These are phyloP conservation scores for Verticillium longisporum DNA, from an alignment of 2,329 filamentous ascomycete genomes.

Conservation along the genomic window DNA sequence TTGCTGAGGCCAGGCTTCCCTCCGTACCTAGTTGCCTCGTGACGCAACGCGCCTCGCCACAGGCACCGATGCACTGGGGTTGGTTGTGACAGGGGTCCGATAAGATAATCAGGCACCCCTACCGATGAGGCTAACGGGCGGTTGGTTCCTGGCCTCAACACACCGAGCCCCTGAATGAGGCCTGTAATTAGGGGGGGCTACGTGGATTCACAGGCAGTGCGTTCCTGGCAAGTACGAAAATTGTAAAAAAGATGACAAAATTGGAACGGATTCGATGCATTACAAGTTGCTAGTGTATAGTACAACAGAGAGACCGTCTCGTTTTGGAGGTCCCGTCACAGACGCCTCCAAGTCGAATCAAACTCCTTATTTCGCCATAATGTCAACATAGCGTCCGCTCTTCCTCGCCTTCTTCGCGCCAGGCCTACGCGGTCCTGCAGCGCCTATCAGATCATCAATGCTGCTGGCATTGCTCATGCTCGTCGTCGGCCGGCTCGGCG, in stretches of 20 bases:
- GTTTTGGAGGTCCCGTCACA: neutral
- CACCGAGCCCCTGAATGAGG: neutral
- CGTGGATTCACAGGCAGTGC: no score
- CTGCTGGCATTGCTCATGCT: slow-evolving; percentile 88
- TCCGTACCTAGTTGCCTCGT: neutral
- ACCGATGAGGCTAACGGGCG: neutral
- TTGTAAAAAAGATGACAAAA: neutral
- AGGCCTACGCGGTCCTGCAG: slow-evolving; percentile 61
- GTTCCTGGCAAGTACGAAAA: no score
- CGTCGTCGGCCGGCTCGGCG: slow-evolving; percentile 65
- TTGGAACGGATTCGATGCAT: neutral
- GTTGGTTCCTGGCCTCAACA: neutral
- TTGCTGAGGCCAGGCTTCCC: neutral
- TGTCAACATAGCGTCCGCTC: slow-evolving; percentile 85
- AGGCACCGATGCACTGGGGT: neutral
- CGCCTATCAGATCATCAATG: slow-evolving; percentile 86
- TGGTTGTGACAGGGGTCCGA: neutral
- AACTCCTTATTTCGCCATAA: slow-evolving; percentile 67
- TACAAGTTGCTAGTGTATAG: slow-evolving; percentile 1
- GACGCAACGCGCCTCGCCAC: neutral
- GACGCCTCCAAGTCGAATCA: neutral
- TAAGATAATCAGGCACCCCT: neutral
- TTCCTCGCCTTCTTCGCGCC: slow-evolving; percentile 68
- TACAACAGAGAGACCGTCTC: neutral
- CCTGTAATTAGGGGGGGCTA: no score